Percentiles rank a stretch among this genome's conserved stretches.
Evolutionary conservation across 164 flowering plant species (phyloP).

Genomic region (Magnolia kwangsiensis): DNA sequence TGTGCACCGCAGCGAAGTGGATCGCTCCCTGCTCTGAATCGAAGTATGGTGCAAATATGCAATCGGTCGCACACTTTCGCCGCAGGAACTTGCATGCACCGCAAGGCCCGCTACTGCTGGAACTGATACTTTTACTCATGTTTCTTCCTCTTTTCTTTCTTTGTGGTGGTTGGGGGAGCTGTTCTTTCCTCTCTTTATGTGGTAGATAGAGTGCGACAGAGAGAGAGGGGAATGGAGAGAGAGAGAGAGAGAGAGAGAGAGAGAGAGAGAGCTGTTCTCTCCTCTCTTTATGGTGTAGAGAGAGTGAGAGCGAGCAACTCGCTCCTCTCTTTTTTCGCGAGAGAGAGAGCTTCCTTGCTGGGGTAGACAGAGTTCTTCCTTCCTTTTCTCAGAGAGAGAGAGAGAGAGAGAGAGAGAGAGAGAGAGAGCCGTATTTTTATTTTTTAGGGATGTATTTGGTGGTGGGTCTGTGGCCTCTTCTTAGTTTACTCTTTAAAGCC

Average conservation of each 20-base stretch:
- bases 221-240: background rate
- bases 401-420: slow-evolving; percentile 11
- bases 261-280: background rate
- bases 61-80: slow-evolving; percentile 78
- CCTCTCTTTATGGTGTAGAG: background rate
- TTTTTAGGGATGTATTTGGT: background rate
- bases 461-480: slow-evolving; percentile 1
- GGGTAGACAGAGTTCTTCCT: background rate
- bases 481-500: slow-evolving; percentile 55
- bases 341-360: background rate
- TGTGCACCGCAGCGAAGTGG: slow-evolving; percentile 91
- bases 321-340: too few species aligned
- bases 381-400: background rate
- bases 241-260: background rate
- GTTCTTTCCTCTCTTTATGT: background rate
- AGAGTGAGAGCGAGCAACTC: background rate
- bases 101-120: slow-evolving; percentile 68
- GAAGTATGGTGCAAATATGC: slow-evolving; percentile 90
- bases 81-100: slow-evolving; percentile 95
- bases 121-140: slow-evolving; percentile 22
- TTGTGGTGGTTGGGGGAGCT: too few species aligned
- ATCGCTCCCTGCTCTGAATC: slow-evolving; percentile 90
- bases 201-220: too few species aligned
- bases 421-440: background rate
- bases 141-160: background rate